phyloP scores from a whole-genome alignment of 2,329 filamentous ascomycete genomes.

The Fusarium humuli region DNA sequence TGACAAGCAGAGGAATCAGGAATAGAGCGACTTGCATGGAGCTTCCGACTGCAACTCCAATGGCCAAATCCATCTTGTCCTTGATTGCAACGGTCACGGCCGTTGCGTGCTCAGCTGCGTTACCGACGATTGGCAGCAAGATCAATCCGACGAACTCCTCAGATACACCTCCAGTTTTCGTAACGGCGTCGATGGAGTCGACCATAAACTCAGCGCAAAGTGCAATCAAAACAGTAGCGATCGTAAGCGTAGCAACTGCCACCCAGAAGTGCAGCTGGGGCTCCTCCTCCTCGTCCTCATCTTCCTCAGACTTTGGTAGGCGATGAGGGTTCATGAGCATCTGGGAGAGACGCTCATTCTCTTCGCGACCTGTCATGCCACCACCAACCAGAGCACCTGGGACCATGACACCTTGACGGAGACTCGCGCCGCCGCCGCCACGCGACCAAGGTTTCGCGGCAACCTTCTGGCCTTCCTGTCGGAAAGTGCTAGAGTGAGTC shows the following conservation, averaged over 20 bases:
- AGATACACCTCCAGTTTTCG: constrained; percentile 68
- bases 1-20: constrained; percentile 79
- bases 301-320: constrained; percentile 54
- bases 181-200: constrained; percentile 76
- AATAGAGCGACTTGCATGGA: constrained; percentile 86
- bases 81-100: constrained; percentile 83
- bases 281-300: constrained; percentile 75
- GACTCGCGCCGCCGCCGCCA: constrained; percentile 48
- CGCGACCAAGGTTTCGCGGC: constrained; percentile 65
- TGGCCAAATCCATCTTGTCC: constrained; percentile 87
- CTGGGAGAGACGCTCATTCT: constrained; percentile 59
- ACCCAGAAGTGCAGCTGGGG: constrained; percentile 79
- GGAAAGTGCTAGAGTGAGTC: constrained; percentile 82
- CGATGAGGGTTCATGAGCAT: constrained; percentile 56
- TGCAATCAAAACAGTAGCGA: constrained; percentile 83
- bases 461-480: constrained; percentile 81
- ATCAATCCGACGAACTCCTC: constrained; percentile 84
- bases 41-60: constrained; percentile 82
- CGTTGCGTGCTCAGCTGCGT: constrained; percentile 84
- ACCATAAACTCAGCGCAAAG: constrained; percentile 86
- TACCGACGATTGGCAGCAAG: constrained; percentile 84
- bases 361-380: constrained; percentile 49
- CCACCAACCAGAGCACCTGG: constrained; percentile 55
- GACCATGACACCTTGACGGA: constrained; percentile 56
- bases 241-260: constrained; percentile 76